These are phyloP conservation scores for Backusella liffmaniae DNA, from an alignment of 192 early-diverging fungal genomes.

Conservation along the genomic window DNA sequence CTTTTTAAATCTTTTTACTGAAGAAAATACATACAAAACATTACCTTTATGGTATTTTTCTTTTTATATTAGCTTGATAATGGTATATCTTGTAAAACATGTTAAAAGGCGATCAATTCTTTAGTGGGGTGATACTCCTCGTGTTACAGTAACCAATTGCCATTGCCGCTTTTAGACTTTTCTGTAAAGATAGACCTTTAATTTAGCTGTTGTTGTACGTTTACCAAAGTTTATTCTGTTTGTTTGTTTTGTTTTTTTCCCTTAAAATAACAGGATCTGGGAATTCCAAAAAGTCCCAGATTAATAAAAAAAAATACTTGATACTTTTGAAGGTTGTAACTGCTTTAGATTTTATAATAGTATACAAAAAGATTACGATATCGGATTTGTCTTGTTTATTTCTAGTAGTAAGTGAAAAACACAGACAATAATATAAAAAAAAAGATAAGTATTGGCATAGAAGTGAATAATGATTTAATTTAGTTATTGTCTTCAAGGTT, in stretches of 20 bases:
- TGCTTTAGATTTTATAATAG: too few species aligned
- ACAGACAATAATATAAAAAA: too few species aligned
- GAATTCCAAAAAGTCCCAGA: neutral
- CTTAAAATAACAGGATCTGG: neutral
- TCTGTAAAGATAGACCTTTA: neutral
- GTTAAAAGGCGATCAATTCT: neutral
- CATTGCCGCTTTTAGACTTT: neutral
- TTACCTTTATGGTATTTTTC: neutral
- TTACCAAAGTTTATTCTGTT: neutral
- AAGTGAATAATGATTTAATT: neutral
- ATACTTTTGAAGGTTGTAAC: neutral
- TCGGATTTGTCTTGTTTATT: neutral
- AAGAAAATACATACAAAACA: neutral
- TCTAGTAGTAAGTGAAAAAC: neutral
- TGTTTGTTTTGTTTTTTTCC: neutral
- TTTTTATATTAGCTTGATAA: neutral
- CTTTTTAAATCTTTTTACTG: neutral
- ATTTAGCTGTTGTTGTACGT: neutral
- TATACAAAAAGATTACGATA: too few species aligned
- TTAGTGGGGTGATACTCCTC: neutral
- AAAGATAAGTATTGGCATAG: neutral
- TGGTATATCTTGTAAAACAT: neutral
- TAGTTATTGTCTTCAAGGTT: neutral
- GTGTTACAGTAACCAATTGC: neutral
- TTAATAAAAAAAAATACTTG: neutral